Evolutionary conservation across 768 basidiomycete species (phyloP).

Genomic region (Kwoniella botswanensis): DNA sequence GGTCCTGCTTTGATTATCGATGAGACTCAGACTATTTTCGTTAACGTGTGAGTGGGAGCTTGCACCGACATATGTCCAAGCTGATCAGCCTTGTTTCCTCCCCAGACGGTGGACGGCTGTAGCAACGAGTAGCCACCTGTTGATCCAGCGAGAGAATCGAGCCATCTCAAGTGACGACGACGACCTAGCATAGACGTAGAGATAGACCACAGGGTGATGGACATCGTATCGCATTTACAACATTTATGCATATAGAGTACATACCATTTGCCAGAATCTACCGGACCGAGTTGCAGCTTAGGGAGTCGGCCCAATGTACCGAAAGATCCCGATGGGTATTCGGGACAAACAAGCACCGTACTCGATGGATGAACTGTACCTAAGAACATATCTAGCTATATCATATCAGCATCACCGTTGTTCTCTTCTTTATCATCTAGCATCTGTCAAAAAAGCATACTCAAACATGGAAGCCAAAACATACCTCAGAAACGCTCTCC

Average conservation of each 20-base stretch:
- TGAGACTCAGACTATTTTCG: conserved; percentile 90
- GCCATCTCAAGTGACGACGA: neutral
- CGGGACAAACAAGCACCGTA: conserved; percentile 4
- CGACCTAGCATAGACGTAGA: neutral
- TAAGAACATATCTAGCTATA: neutral
- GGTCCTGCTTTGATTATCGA: conserved; percentile 96
- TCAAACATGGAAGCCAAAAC: conserved; percentile 32
- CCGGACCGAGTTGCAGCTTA: neutral
- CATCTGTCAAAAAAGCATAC: neutral
- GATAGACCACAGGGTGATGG: neutral
- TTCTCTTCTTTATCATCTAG: neutral
- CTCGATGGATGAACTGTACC: neutral
- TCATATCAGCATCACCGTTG: neutral
- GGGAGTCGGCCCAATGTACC: neutral
- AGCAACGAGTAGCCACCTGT: conserved; percentile 22
- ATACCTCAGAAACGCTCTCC: conserved; percentile 38
- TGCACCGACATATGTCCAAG: too few relatives aligned
- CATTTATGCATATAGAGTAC: too few relatives aligned
- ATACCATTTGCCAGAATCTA: neutral
- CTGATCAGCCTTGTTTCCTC: neutral
- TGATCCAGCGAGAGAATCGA: conserved; percentile 8
- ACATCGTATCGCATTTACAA: too few relatives aligned
- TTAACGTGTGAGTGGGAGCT: conserved; percentile 61
- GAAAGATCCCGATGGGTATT: neutral
- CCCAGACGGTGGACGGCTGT: conserved; percentile 15